phyloP scores from a whole-genome alignment of 495 filamentous ascomycete species.

The Penicillium nucicola region DNA sequence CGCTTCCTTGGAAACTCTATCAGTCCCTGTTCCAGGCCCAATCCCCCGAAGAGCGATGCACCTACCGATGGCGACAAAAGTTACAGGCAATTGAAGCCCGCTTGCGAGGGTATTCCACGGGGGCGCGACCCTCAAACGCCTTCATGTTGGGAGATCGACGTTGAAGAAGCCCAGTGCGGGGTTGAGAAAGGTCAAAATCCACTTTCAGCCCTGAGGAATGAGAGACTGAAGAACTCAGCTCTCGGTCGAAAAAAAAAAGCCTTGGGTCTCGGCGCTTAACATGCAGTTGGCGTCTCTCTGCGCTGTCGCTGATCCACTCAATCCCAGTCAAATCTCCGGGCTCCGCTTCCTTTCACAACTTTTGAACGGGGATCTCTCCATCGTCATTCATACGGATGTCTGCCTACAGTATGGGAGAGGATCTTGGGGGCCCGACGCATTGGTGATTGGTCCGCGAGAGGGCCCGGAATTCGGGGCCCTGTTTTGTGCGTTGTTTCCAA shows the following conservation, averaged over 20 bases:
- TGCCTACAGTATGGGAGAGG: too few species aligned
- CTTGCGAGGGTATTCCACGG: constrained; percentile 16
- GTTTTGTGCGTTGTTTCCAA: constrained; percentile 18
- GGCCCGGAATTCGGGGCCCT: constrained; percentile 16
- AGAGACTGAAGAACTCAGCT: too few species aligned
- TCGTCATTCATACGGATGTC: too few species aligned
- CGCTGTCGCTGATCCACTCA: too few species aligned
- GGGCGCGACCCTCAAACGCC: constrained; percentile 1
- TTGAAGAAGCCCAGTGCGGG: constrained; percentile 2
- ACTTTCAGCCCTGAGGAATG: too few species aligned
- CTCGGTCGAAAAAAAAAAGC: too few species aligned
- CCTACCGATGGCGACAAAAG: constrained; percentile 20
- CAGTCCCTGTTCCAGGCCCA: background rate
- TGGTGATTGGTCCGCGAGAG: constrained; percentile 24
- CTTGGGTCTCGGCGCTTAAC: too few species aligned
- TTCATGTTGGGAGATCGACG: background rate
- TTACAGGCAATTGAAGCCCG: constrained; percentile 18
- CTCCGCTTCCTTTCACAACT: too few species aligned
- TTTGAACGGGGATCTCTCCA: too few species aligned
- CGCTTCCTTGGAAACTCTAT: constrained; percentile 11
- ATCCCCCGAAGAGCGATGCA: too few species aligned
- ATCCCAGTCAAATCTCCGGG: too few species aligned
- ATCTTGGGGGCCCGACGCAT: constrained; percentile 13
- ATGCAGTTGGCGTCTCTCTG: too few species aligned
- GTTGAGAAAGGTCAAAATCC: constrained; percentile 1